Evolutionary conservation across 2,329 filamentous ascomycete species (phyloP), one percentile per base, ranked within the genome.

Genomic region (Sclerotinia trifoliorum): DNA sequence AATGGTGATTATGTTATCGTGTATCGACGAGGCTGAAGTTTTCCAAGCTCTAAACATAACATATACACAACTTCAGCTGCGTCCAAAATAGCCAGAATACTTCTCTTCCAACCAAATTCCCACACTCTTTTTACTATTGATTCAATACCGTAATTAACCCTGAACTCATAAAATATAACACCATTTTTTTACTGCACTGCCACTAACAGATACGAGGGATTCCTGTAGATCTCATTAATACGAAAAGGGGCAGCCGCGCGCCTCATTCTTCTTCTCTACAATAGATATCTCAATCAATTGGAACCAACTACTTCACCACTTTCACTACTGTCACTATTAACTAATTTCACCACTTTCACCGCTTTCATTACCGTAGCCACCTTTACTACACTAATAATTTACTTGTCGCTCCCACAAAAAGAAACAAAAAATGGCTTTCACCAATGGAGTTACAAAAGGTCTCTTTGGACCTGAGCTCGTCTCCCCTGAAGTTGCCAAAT

Each of bases 381-480:
- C 5, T 32, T 32, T 6, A 32, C 32, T 32, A 32, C 32, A 32
- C 1, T 32, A 32, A 5, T 19, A 35, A 35, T 35, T 49, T 4
- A 19, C 17, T 21, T 8, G n/a, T 17, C 39, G 39, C 15, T 35
- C 5, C 19, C 35, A 32, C n/a, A 29, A 24, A 44, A 42, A 1
- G n/a, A 63, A 6, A 24, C 3, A 39, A 8, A 65, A 26, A 44
- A 55, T 55, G 48, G 52, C 65, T 13, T 48, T 52, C n/a, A 46
- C 69, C 60, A 73, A 69, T 70, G 60, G 48, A 42, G 24, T 65
- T 48, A 78, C 73, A 77, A 81, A 86, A 73, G 89, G 87, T 48
- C 90, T 97, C 78, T 97, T 97, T 84, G 85, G 89, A 68, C 78
- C 85, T 71, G 81, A 87, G 70, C 89, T 97, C 76, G 89, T 98